Percentiles rank a stretch among this genome's conserved stretches.
phyloP scores from a whole-genome alignment of 768 basidiomycete species.

The Cantharellus cinnabarinus region DNA sequence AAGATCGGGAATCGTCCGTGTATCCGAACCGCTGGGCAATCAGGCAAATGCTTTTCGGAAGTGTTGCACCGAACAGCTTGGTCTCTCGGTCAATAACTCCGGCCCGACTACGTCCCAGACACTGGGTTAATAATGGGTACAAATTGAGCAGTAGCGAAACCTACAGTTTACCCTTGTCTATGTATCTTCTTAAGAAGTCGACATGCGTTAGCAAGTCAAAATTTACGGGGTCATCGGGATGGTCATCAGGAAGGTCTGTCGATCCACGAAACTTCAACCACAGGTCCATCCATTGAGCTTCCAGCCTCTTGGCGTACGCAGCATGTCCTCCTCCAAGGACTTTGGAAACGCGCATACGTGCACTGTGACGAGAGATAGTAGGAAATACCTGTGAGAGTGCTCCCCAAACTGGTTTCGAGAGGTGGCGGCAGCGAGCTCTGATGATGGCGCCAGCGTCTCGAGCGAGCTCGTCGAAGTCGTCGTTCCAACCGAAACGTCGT shows the following conservation, averaged over 20 bases:
- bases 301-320: slow-evolving; percentile 55
- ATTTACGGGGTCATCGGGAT: slow-evolving; percentile 42
- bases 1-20: neutral
- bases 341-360: slow-evolving; percentile 44
- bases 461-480: slow-evolving; percentile 74
- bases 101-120: neutral
- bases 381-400: slow-evolving; percentile 67
- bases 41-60: too few species aligned
- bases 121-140: too few species aligned
- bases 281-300: slow-evolving; percentile 61
- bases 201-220: slow-evolving; percentile 72
- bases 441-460: slow-evolving; percentile 72
- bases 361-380: slow-evolving; percentile 46
- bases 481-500: slow-evolving; percentile 57
- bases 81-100: neutral
- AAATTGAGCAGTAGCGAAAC: slow-evolving; percentile 15
- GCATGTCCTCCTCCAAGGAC: slow-evolving; percentile 31
- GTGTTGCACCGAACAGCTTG: too few species aligned
- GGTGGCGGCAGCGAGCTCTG: slow-evolving; percentile 44
- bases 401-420: slow-evolving; percentile 41
- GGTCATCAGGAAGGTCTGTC: slow-evolving; percentile 43
- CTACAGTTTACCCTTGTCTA: slow-evolving; percentile 77
- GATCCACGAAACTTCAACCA: slow-evolving; percentile 58
- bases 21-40: too few species aligned
- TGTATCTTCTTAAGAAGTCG: slow-evolving; percentile 53